Base-by-base conservation (phyloP, 306 rosid genomes). In the Gleditsia sinensis region DNA sequence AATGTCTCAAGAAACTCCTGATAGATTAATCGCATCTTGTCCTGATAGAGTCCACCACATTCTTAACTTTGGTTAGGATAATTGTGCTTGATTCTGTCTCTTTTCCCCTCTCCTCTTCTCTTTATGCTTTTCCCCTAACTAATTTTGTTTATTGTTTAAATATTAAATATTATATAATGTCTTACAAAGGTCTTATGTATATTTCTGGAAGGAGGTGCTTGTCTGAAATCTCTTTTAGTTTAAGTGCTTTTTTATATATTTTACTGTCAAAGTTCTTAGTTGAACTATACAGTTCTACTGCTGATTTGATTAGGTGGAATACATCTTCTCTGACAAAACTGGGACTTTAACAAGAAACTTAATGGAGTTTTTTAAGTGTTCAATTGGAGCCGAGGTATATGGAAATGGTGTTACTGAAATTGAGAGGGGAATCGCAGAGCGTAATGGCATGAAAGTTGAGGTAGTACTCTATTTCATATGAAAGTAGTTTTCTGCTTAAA, bases 331-430 rank as follows among this genome's bases (percentile, higher is more conserved):
- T 64, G 97, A 95, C 84, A 95, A 95, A 88, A 95, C 99, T 82
- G 98, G 99, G 75, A 95, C 99, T 69, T 83, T 95, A 27, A 95
- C 97, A 42, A 84, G 96, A 84, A 95, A 95, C 86, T 88, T 90
- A 58, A 95, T 95, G 99, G 99, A 95, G 86, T 95, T 92, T 84
- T 95, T 95, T 79, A 95, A 95, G 92, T 95, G 99, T 82, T 95
- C 99, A 45, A 92, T 95, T 82, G 99, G 97, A 72, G 93, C 83
- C 74, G 93, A 90, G 85, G 77, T 85, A 63, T 95, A 92, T 69
- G 98, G 98, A 61, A 88, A 83, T 80, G 98, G 98, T 37, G 57
- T 90, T 76, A 95, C 96, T 67, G 99, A 95, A 88, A 92, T 87
- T 80, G 96, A 95, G 83, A 90, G 86, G 82, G 96, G 86, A 81